These are phyloP conservation scores for Cryphonectria parasitica DNA, from an alignment of 2,329 filamentous ascomycete genomes.

Conservation along the genomic window DNA sequence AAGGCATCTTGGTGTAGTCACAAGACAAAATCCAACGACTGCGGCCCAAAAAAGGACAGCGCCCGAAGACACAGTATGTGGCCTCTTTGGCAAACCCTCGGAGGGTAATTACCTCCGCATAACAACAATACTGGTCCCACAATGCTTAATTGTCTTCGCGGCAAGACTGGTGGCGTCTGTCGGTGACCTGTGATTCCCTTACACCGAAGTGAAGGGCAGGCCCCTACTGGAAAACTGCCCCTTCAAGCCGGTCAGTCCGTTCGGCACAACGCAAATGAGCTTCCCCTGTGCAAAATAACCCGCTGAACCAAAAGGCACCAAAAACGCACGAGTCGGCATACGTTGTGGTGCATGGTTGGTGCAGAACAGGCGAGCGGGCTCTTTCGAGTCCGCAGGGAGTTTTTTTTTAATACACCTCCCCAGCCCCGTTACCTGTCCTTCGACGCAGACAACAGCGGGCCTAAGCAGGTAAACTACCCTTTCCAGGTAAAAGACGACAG, in stretches of 20 bases:
- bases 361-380: neutral
- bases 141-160: constrained; percentile 6
- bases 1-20: neutral
- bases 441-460: constrained; percentile 2
- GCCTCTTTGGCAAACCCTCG: neutral
- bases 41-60: neutral
- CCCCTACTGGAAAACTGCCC: constrained; percentile 4
- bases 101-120: neutral
- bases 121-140: neutral
- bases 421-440: constrained; percentile 4
- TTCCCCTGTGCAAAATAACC: constrained; percentile 8
- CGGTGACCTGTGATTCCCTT: constrained; percentile 8
- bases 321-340: neutral
- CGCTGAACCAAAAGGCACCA: neutral
- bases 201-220: neutral
- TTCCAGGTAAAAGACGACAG: neutral
- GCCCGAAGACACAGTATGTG: constrained; percentile 1
- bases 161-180: constrained; percentile 12
- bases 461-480: constrained; percentile 15
- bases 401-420: neutral
- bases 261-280: constrained; percentile 10
- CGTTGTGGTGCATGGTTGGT: neutral
- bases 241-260: constrained; percentile 1
- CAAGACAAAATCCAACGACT: constrained; percentile 1
- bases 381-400: neutral